Evolutionary conservation across 352 stramenopile genomes (phyloP), one percentile per base, ranked within the genome.

Genomic region (Phytophthora sp.): DNA sequence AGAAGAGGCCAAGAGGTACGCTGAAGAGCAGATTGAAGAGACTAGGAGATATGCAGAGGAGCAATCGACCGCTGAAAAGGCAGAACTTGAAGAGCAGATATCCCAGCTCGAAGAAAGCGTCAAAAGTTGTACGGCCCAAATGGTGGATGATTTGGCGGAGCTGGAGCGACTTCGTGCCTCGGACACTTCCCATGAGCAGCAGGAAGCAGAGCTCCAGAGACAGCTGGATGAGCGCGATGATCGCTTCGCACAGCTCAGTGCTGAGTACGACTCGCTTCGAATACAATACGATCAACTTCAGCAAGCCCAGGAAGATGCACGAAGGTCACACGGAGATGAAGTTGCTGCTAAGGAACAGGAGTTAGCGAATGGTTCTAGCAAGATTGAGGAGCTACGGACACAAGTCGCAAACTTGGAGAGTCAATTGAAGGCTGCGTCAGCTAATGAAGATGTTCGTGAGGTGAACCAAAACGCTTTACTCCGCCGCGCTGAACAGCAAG

Each of bases 151-250:
- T 44, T 37, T 87, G 12, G 66, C 80, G 15, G 76, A 89, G 45
- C 62, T 89, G 4, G 82, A 89, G 26, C 79, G 76, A 2, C 69
- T 86, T 41, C 79, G 76, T 20, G 24, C 28, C 8, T 75, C 67
- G 24, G 59, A 81, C 4, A 42, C 49, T 11, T 43, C 42, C 0
- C 74, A 62, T 3, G 69, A 89, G 12, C 55, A 78, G 24, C 73
- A 77, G 5, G 68, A 84, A 18, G 54, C 46, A 9, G 71, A 85
- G 46, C 59, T 89, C 0, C 79, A 88, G 43, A 58, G 67, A 24
- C 75, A 85, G 49, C 45, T 91, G 9, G 72, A 85, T 50, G 77
- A 89, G n/a, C 54, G 70, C 39, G 84, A 88, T 30, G 61, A 81
- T 42, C 72, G 79, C 3, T 91, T 89, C 45, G 43, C 65, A 0